Evolutionary conservation across 2,329 filamentous ascomycete genomes (phyloP).

Genomic region (Cladosporium sp.): DNA sequence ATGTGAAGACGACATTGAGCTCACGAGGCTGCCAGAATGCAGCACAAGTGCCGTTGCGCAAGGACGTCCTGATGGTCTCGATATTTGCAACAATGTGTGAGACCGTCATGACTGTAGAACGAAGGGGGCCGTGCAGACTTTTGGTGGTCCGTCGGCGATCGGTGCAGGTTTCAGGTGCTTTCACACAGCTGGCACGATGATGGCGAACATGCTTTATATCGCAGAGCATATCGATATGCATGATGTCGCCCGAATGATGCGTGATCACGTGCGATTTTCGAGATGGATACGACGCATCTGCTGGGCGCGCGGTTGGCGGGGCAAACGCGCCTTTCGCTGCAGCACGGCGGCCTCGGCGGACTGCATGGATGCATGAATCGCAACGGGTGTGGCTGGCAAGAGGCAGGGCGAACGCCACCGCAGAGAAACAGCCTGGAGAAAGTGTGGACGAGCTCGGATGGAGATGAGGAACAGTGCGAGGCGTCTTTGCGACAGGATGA

Average conservation of each 20-base stretch:
- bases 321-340: conserved; percentile 5
- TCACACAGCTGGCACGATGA: background rate
- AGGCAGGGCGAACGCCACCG: background rate
- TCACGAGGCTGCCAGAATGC: background rate
- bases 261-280: background rate
- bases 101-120: background rate
- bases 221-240: background rate
- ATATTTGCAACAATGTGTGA: conserved; percentile 8
- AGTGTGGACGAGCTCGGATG: background rate
- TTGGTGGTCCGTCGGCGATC: background rate
- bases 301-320: background rate
- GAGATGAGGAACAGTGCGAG: conserved; percentile 3
- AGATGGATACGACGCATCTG: background rate
- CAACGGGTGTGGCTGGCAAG: background rate
- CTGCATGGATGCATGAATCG: background rate
- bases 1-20: background rate
- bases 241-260: background rate
- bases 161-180: background rate
- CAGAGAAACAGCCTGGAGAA: background rate
- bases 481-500: background rate
- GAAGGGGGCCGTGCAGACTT: background rate
- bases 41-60: background rate
- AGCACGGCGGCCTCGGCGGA: background rate
- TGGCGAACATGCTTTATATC: too few relatives aligned
- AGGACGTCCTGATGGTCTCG: background rate